Evolutionary conservation across 331 rosid genomes (phyloP), one percentile per base, ranked within the genome.

Genomic region (Phaseolus coccineus): DNA sequence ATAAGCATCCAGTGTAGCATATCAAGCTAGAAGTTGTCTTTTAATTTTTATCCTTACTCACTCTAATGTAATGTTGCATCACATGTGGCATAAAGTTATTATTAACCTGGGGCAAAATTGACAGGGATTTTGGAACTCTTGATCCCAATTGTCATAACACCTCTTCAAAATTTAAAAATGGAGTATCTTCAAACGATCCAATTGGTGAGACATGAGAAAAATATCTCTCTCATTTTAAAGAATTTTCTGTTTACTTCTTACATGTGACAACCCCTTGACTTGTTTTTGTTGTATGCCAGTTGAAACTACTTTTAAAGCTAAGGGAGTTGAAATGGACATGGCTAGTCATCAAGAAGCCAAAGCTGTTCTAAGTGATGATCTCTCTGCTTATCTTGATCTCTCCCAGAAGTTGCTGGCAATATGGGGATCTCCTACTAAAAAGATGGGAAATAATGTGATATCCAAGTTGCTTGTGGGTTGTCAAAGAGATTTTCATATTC

Each of bases 321-420:
- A 63, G 14, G 87, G 87, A 50, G 82, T 89, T 84, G 89, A 90
- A 79, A 83, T 88, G n/a, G 88, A 85, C 44, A 77, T 62, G n/a
- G 77, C 39, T 69, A 80, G 33, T 69, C 75, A 79, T 77, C 83
- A 46, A 63, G 82, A 83, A 81, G 78, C 84, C 56, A 82, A 80
- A 84, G 84, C 22, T 79, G 76, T 39, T 44, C 69, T 33, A 46
- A 39, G 47, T 42, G 86, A 75, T 33, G 86, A 85, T 35, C 76
- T 74, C 47, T 85, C 73, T 76, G 78, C 90, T 76, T 76, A 71
- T 85, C 83, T 47, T 55, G 87, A 89, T 46, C 93, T 92, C 81
- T 83, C 97, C 74, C 87, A 88, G 88, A 91, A 90, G 87, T 88
- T 95, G 88, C 76, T 81, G 74, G 82, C 86, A 11, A 82, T 92